A percentile compares a stretch with the other conserved stretches of the same genome.
Evolutionary conservation across 108 stramenopile species (phyloP).

Genomic region (Asterionellopsis glacialis): DNA sequence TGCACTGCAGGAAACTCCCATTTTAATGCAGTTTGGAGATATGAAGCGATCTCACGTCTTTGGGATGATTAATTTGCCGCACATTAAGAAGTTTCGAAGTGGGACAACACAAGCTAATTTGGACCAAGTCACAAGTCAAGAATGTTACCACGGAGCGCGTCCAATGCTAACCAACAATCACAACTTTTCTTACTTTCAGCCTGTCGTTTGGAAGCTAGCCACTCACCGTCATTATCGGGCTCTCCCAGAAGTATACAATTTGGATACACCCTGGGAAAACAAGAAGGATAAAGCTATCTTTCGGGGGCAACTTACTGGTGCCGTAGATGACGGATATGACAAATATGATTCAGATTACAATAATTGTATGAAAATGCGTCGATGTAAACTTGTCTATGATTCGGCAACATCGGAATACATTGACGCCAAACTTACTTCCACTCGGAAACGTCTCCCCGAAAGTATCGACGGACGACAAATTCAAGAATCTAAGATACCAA

Average conservation of each 20-base stretch:
- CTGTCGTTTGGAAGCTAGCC: constrained; percentile 57
- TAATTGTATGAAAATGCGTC: constrained; percentile 40
- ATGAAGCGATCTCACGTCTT: constrained; percentile 35
- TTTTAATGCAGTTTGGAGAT: constrained; percentile 51
- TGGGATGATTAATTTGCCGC: constrained; percentile 31
- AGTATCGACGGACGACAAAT: constrained; percentile 38
- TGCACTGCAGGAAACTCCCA: constrained; percentile 7
- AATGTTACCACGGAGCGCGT: constrained; percentile 9
- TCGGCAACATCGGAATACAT: constrained; percentile 51
- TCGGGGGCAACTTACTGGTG: constrained; percentile 65
- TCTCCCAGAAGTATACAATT: constrained; percentile 30
- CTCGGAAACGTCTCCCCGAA: constrained; percentile 38
- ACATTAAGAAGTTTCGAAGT: constrained; percentile 55
- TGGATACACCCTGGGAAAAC: constrained; percentile 65
- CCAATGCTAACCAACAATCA: constrained; percentile 19
- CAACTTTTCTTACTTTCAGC: constrained; percentile 23
- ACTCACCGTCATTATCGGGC: constrained; percentile 37
- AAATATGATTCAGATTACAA: constrained; percentile 29
- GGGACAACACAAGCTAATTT: constrained; percentile 5
- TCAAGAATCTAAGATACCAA: constrained; percentile 17
- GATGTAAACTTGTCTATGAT: constrained; percentile 60
- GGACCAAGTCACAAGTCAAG: constrained; percentile 19
- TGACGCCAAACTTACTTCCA: constrained; percentile 58
- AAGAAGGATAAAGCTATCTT: constrained; percentile 70
- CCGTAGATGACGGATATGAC: constrained; percentile 38